Evolutionary conservation across 768 basidiomycete genomes (phyloP), one percentile per base, ranked within the genome.

Genomic region (Rhodotorula taiwanensis): DNA sequence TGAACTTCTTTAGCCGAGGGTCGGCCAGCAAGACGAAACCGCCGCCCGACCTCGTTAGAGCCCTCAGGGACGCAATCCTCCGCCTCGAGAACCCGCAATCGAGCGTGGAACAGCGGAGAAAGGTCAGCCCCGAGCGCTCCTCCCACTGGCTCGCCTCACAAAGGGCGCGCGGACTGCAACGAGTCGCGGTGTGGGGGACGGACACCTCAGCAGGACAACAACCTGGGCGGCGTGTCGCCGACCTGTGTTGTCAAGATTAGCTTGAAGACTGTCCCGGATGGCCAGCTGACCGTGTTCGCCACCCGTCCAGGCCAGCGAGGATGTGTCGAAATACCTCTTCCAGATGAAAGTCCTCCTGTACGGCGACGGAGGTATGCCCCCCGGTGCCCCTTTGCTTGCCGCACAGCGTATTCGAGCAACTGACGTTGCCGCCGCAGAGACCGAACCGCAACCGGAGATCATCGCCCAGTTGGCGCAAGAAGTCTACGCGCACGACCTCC

Each of bases 381-480:
- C 36, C 50, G 42, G 67, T 51, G 55, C 28, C 55, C 42, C 50
- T 36, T 9, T n/a, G n/a, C n/a, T n/a, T n/a, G n/a, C n/a, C n/a
- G n/a, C n/a, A n/a, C n/a, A n/a, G n/a, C n/a, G n/a, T n/a, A n/a
- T n/a, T 23, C 23, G 21, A 5, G 28, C 2, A 30, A 45, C 1
- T 5, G 16, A n/a, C 52, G 28, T 15, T 23, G 53, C 31, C 14
- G 20, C 11, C 28, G 23, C 63, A 74, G 74, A 74, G 33, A 69
- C 72, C 84, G 91, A 93, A 64, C 88, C 91, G 13, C 78, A 86
- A 21, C 88, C 92, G 1, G 94, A 98, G 71, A 79, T 89, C 36
- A 82, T 97, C 47, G 91, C 93, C 11, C 93, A 97, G 75, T 84
- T 98, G 16, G 88, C 94, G 0, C 92, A 97, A 73, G 94, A 98